Evolutionary conservation across 2,329 filamentous ascomycete genomes (phyloP).

Genomic region (Monosporascus sp.): DNA sequence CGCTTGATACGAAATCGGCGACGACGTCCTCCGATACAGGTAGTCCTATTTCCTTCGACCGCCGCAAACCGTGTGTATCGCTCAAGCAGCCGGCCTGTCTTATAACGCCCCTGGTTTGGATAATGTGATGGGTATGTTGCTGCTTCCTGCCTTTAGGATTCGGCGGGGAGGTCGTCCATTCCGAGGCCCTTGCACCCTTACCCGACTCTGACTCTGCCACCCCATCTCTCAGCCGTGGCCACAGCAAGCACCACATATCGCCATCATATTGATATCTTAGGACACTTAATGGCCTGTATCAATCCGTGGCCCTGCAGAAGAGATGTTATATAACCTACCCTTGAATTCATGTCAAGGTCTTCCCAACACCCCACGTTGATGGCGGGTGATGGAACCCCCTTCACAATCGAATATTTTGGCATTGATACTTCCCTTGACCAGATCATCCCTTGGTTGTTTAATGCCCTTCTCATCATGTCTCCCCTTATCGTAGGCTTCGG

Average conservation of each 20-base stretch:
- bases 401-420: not conserved
- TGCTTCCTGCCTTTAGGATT: not conserved
- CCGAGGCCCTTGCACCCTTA: not conserved
- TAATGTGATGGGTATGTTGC: constrained; percentile 25
- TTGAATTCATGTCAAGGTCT: no score
- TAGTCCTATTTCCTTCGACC: constrained; percentile 5
- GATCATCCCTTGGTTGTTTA: not conserved
- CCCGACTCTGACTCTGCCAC: not conserved
- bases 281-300: not conserved
- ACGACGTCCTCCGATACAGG: constrained; percentile 7
- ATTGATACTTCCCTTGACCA: not conserved
- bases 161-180: not conserved
- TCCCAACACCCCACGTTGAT: not conserved
- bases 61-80: constrained; percentile 5
- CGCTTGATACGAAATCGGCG: not conserved
- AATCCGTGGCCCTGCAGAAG: no score
- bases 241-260: not conserved
- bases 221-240: not conserved
- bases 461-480: constrained; percentile 13
- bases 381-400: not conserved
- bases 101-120: constrained; percentile 1
- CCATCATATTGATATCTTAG: not conserved
- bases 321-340: no score
- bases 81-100: constrained; percentile 16
- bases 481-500: constrained; percentile 13